Conservation (phyloP, 768 basidiomycete genomes). For the Russula dissimulans region DNA sequence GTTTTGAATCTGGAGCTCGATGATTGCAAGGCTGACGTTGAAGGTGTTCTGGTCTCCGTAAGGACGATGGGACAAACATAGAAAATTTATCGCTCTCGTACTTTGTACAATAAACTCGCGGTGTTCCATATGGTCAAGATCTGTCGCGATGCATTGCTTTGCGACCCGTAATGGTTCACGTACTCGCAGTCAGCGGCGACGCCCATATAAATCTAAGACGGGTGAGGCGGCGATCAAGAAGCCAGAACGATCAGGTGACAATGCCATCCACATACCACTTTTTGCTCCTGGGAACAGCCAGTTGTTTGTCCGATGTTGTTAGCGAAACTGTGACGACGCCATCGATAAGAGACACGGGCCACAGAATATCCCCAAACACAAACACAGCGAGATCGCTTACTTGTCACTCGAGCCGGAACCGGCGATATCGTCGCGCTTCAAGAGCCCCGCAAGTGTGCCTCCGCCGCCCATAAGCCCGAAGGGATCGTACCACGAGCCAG, state of each 20-base stretch:
- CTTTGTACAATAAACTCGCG: slow-evolving; percentile 66
- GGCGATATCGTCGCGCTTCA: slow-evolving; percentile 48
- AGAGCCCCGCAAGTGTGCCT: slow-evolving; percentile 28
- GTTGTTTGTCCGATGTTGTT: slow-evolving; percentile 53
- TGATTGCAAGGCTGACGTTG: slow-evolving; percentile 77
- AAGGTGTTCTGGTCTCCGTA: slow-evolving; percentile 45
- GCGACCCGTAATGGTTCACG: slow-evolving; percentile 50
- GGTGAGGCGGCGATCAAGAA: background rate
- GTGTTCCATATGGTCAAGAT: slow-evolving; percentile 76
- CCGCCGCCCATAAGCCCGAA: slow-evolving; percentile 23
- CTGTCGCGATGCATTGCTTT: slow-evolving; percentile 58
- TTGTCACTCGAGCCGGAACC: slow-evolving; percentile 43
- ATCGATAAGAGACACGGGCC: background rate
- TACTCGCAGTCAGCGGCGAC: slow-evolving; percentile 86
- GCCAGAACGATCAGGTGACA: background rate
- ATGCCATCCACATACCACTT: slow-evolving; percentile 41
- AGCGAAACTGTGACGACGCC: slow-evolving; percentile 43
- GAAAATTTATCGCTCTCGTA: slow-evolving; percentile 19
- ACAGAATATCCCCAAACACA: background rate
- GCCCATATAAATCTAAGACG: slow-evolving; percentile 59
- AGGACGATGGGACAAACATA: background rate
- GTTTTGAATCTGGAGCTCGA: slow-evolving; percentile 68
- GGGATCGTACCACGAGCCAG: slow-evolving; percentile 33
- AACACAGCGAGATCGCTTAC: slow-evolving; percentile 26
- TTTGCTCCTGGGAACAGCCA: slow-evolving; percentile 67